Percentiles rank a stretch among this genome's conserved stretches.
Conservation (phyloP, 192 early-diverging fungal genomes). For the Podila verticillata region DNA sequence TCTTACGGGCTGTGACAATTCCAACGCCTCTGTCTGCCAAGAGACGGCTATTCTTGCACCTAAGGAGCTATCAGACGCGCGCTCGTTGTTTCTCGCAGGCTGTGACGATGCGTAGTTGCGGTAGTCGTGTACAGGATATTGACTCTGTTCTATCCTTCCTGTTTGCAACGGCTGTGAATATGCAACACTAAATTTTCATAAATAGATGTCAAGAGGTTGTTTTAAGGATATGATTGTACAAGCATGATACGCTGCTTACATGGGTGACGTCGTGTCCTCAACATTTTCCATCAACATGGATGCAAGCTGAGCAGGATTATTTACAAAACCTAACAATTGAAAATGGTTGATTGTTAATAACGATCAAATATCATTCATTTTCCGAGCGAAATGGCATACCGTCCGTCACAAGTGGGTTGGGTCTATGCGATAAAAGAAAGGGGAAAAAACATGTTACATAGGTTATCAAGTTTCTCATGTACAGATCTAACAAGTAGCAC, state of each 20-base stretch:
- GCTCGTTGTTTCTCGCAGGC: slow-evolving; percentile 39
- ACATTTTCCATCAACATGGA: slow-evolving; percentile 61
- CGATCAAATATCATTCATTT: neutral
- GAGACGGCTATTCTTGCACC: slow-evolving; percentile 44
- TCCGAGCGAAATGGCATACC: slow-evolving; percentile 21
- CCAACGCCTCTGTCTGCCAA: slow-evolving; percentile 43
- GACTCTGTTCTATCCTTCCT: slow-evolving; percentile 35
- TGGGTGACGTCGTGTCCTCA: slow-evolving; percentile 31
- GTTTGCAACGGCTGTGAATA: slow-evolving; percentile 45
- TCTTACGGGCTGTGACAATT: slow-evolving; percentile 38
- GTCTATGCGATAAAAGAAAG: slow-evolving; percentile 22
- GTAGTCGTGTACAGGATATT: slow-evolving; percentile 19
- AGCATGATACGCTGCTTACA: slow-evolving; percentile 15
- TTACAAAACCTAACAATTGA: slow-evolving; percentile 53
- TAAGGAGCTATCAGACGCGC: slow-evolving; percentile 44
- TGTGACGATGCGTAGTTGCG: slow-evolving; percentile 44
- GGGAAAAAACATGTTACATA: neutral
- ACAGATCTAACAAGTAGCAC: neutral
- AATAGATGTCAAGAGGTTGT: neutral
- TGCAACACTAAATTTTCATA: slow-evolving; percentile 18
- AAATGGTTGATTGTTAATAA: neutral
- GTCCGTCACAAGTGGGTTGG: slow-evolving; percentile 62
- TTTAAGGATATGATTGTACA: neutral
- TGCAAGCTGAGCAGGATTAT: slow-evolving; percentile 65
- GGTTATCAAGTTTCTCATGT: neutral